phyloP scores from a whole-genome alignment of 2,329 filamentous ascomycete species.

The Chaetomium globosum region DNA sequence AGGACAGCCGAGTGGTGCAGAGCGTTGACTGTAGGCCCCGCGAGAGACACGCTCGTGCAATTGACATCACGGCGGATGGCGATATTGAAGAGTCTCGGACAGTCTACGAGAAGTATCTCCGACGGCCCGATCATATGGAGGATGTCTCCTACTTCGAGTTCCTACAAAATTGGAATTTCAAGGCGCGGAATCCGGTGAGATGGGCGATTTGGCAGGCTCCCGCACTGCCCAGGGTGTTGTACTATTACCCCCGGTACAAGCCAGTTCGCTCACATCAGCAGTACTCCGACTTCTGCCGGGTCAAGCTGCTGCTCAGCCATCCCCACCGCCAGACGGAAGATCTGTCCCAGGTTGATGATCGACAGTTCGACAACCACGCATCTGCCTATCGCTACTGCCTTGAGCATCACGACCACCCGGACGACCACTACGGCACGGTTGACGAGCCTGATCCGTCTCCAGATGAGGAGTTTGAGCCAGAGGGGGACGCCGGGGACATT shows the following conservation, averaged over 20 bases:
- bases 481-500: neutral
- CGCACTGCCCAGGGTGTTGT: neutral
- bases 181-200: neutral
- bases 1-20: neutral
- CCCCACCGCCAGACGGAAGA: neutral
- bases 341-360: neutral
- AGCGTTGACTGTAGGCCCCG: neutral
- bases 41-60: neutral
- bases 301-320: neutral
- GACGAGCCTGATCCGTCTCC: neutral
- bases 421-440: neutral
- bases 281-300: neutral
- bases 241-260: neutral
- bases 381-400: neutral
- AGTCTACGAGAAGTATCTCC: slow-evolving; percentile 1
- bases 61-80: slow-evolving; percentile 3
- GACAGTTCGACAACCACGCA: neutral
- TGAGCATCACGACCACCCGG: neutral
- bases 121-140: neutral
- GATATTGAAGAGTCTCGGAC: slow-evolving; percentile 3
- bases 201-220: slow-evolving; percentile 1
- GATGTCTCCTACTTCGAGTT: neutral
- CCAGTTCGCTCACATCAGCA: neutral
- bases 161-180: neutral
- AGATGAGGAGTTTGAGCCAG: neutral